These are phyloP conservation scores for Verbena officinalis DNA, from an alignment of 257 asterid genomes.

Conservation along the genomic window DNA sequence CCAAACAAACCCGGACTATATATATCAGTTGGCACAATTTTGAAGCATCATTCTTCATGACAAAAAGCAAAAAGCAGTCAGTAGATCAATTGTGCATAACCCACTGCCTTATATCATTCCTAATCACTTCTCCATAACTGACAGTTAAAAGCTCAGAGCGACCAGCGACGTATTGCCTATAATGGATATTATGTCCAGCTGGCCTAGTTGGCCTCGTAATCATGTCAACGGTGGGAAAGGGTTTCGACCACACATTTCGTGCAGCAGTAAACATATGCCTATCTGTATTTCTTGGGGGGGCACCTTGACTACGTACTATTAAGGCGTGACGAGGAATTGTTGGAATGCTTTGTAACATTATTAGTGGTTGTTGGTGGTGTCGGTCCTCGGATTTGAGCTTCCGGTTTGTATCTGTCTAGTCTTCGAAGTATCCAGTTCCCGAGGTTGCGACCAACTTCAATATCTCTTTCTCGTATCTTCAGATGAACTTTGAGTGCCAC, in stretches of 20 bases:
- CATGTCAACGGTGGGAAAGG: constrained; percentile 53
- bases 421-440: constrained; percentile 85
- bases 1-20: not conserved
- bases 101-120: constrained; percentile 72
- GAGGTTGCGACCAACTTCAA: constrained; percentile 84
- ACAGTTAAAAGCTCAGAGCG: constrained; percentile 37
- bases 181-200: constrained; percentile 50
- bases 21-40: not conserved
- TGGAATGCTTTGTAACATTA: constrained; percentile 35
- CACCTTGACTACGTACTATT: constrained; percentile 28
- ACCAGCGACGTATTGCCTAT: constrained; percentile 51
- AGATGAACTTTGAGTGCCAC: constrained; percentile 71
- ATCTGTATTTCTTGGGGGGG: constrained; percentile 48
- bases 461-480: constrained; percentile 78
- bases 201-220: constrained; percentile 56
- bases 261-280: constrained; percentile 62
- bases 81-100: constrained; percentile 37
- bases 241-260: constrained; percentile 46
- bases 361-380: constrained; percentile 33
- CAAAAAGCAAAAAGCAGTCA: not conserved
- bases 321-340: constrained; percentile 35
- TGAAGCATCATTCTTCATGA: not conserved
- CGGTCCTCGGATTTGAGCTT: constrained; percentile 73
- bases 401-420: constrained; percentile 84
- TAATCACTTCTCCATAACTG: constrained; percentile 53